Evolutionary conservation across 805 yeast species (phyloP).

Genomic region (Sungouiozyma intestinalis): DNA sequence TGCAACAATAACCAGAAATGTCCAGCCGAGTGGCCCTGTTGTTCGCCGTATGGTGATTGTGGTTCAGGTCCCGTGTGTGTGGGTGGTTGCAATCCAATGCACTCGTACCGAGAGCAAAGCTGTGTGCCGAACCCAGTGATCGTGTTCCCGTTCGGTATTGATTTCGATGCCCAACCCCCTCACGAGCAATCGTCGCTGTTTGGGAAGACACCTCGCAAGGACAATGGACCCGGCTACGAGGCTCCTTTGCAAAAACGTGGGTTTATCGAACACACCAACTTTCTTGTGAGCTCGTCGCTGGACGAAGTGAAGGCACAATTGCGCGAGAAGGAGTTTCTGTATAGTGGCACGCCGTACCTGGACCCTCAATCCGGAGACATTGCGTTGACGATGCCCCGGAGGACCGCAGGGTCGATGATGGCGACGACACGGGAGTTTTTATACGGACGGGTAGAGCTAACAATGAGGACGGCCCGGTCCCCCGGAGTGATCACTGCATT

Average conservation of each 20-base stretch:
- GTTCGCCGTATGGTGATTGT: conserved; percentile 77
- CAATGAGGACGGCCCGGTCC: conserved; percentile 60
- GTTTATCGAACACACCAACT: conserved; percentile 21
- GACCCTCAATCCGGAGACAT: conserved; percentile 37
- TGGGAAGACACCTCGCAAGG: background rate
- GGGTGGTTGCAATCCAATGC: conserved; percentile 81
- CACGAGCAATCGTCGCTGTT: too few species aligned
- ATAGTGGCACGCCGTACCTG: conserved; percentile 43
- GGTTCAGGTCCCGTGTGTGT: conserved; percentile 69
- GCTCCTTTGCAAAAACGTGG: conserved; percentile 10
- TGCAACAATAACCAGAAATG: conserved; percentile 33
- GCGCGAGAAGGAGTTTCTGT: conserved; percentile 52
- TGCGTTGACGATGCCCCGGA: conserved; percentile 70
- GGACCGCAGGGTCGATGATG: conserved; percentile 64
- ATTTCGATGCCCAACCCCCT: conserved; percentile 3
- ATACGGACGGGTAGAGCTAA: conserved; percentile 69
- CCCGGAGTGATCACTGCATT: conserved; percentile 79
- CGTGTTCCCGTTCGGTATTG: conserved; percentile 30
- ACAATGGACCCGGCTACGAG: background rate
- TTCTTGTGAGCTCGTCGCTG: conserved; percentile 21
- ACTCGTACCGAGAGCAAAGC: conserved; percentile 50
- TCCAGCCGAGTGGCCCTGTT: conserved; percentile 74
- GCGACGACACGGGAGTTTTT: conserved; percentile 70
- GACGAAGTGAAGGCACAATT: conserved; percentile 52
- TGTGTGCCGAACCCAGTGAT: conserved; percentile 48